A percentile compares a stretch with the other conserved stretches of the same genome.
Evolutionary conservation across 116 monocot species (phyloP).

Genomic region (Zostera marina): DNA sequence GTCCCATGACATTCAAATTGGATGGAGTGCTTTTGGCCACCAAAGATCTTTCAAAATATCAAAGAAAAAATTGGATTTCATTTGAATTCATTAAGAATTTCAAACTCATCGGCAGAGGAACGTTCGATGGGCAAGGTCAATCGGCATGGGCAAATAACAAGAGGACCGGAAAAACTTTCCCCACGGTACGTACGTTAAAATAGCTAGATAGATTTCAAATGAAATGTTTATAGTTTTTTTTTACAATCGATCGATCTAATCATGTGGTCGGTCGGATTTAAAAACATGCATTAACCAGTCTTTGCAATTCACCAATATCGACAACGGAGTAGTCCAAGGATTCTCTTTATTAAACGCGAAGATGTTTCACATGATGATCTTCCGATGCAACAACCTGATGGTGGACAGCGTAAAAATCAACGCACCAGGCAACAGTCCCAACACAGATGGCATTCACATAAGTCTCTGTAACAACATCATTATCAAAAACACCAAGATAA

Average conservation of each 20-base stretch:
- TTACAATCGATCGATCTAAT: too few species aligned
- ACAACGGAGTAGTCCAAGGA: not conserved
- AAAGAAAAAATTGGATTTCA: slow-evolving; percentile 11
- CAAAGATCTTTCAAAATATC: slow-evolving; percentile 2
- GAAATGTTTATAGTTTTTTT: too few species aligned
- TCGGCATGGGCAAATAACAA: slow-evolving; percentile 20
- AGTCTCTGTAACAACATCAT: slow-evolving; percentile 12
- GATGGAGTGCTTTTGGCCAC: slow-evolving; percentile 17
- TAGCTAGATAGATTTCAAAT: too few species aligned
- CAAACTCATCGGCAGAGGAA: slow-evolving; percentile 9
- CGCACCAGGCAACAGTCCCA: slow-evolving; percentile 32
- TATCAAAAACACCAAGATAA: slow-evolving; percentile 20
- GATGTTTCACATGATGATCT: slow-evolving; percentile 12
- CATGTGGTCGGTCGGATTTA: too few species aligned
- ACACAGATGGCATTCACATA: slow-evolving; percentile 16
- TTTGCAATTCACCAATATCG: slow-evolving; percentile 3
- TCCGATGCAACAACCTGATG: slow-evolving; percentile 10
- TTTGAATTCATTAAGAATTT: slow-evolving; percentile 20
- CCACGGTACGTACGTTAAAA: slow-evolving; percentile 17
- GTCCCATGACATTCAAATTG: slow-evolving; percentile 17
- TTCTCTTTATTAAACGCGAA: not conserved
- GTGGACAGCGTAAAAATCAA: slow-evolving; percentile 16
- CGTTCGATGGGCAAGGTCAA: slow-evolving; percentile 9
- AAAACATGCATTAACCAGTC: too few species aligned
- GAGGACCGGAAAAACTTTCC: slow-evolving; percentile 7